Percentiles rank a stretch among this genome's conserved stretches.
Conservation (phyloP, 257 asterid genomes). For the Dorcoceras hygrometricum region DNA sequence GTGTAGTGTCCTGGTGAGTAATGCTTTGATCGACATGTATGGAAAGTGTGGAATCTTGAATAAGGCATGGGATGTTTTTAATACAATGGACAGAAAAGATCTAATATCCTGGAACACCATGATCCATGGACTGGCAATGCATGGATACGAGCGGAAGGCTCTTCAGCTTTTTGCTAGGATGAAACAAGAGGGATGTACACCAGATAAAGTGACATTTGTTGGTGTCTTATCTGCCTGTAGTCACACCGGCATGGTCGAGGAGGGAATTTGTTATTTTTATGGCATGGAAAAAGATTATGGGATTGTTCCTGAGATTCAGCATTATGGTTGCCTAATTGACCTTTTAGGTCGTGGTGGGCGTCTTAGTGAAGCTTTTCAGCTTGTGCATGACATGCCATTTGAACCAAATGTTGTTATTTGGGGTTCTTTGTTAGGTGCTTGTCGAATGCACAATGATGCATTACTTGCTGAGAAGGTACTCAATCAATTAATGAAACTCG, state of each 20-base stretch:
- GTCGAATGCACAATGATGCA: conserved; percentile 56
- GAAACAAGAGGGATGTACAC: conserved; percentile 54
- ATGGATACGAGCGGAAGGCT: conserved; percentile 64
- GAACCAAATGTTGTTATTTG: conserved; percentile 71
- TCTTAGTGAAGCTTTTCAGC: conserved; percentile 59
- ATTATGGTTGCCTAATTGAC: conserved; percentile 77
- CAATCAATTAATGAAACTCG: conserved; percentile 41
- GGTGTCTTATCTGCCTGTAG: conserved; percentile 69
- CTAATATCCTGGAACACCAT: conserved; percentile 75
- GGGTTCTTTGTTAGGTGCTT: conserved; percentile 78
- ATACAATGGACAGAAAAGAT: conserved; percentile 47
- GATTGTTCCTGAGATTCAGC: conserved; percentile 59
- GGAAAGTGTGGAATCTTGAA: conserved; percentile 77
- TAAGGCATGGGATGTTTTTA: conserved; percentile 46
- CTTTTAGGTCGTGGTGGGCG: conserved; percentile 81
- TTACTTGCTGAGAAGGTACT: conserved; percentile 48
- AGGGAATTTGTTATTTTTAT: conserved; percentile 50
- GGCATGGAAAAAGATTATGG: conserved; percentile 57
- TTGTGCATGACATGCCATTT: conserved; percentile 63
- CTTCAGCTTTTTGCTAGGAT: conserved; percentile 53
- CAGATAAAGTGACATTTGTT: conserved; percentile 67
- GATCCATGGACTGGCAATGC: conserved; percentile 76
- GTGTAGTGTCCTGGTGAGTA: conserved; percentile 41
- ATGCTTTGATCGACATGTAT: conserved; percentile 80
- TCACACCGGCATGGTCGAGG: conserved; percentile 61